A percentile compares a stretch with the other conserved stretches of the same genome.
These are phyloP conservation scores for Tardiomyces digboiensis DNA, from an alignment of 1,139 yeast genomes.

Conservation along the genomic window DNA sequence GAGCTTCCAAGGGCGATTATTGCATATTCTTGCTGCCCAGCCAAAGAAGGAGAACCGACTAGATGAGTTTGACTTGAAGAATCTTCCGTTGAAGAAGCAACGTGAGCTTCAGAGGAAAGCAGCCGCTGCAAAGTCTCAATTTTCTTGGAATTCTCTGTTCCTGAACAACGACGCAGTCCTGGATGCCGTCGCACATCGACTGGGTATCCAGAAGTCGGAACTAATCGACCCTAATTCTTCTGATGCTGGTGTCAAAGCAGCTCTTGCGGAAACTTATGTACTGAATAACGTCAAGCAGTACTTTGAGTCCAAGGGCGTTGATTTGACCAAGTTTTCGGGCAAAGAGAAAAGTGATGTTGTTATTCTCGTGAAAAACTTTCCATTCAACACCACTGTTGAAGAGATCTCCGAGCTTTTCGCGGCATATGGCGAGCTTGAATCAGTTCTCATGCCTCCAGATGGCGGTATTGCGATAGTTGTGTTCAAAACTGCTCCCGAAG, in stretches of 20 bases:
- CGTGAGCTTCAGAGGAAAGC: constrained; percentile 73
- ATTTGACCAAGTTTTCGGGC: constrained; percentile 55
- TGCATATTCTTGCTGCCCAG: constrained; percentile 84
- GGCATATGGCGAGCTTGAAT: constrained; percentile 67
- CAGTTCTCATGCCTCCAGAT: constrained; percentile 90
- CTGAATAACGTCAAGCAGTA: constrained; percentile 84
- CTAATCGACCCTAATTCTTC: constrained; percentile 82
- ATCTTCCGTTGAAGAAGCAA: constrained; percentile 88
- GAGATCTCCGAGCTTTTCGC: constrained; percentile 78
- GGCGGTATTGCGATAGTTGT: constrained; percentile 97
- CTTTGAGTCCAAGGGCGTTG: constrained; percentile 81
- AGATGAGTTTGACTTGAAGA: constrained; percentile 85
- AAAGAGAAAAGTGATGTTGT: constrained; percentile 76
- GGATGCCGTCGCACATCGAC: constrained; percentile 75
- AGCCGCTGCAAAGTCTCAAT: constrained; percentile 76
- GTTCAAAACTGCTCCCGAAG: constrained; percentile 73
- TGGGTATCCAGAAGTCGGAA: constrained; percentile 78
- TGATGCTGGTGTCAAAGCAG: constrained; percentile 92
- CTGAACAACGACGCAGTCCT: constrained; percentile 89
- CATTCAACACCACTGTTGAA: constrained; percentile 71
- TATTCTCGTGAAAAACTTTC: constrained; percentile 81
- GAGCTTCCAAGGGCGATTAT: constrained; percentile 87
- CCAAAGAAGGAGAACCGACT: constrained; percentile 60
- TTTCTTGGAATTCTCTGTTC: constrained; percentile 91
- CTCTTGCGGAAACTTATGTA: constrained; percentile 95